Evolutionary conservation across 108 stramenopile genomes (phyloP), one percentile per base, ranked within the genome.

Genomic region (Nannochloropsis gaditana): DNA sequence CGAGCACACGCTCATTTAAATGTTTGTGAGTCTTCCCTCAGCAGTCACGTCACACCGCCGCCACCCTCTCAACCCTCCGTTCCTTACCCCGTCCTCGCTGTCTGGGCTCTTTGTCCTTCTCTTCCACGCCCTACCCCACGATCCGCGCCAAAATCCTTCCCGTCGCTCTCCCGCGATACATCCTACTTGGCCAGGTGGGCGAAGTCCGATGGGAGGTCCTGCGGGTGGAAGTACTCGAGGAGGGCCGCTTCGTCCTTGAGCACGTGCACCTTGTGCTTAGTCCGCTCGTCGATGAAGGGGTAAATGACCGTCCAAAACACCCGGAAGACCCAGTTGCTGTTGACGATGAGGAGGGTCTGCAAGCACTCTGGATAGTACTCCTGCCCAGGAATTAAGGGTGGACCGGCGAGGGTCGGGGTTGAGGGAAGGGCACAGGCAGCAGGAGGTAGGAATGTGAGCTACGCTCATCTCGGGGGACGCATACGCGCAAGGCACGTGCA

Each of bases 331-430:
- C 15, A n/a, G 6, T 73, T 73, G 59, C 59, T 73, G 59, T 73
- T 73, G 59, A 73, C 59, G 59, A 73, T 73, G 59, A 73, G 59
- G 2, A 73, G 59, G 59, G 59, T n/a, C 59, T 73, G 59, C 59
- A 73, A n/a, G 59, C 59, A 73, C 8, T 73, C 59, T n/a, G 59
- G 59, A n/a, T 73, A 73, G 59, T 73, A 73, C 19, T 73, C 59
- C 59, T 73, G 59, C 2, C 0, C 31, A 31, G 31, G 31, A 31
- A 31, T 31, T 31, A 31, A 31, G 15, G 59, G 59, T 73, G 59
- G 59, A 73, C 15, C 19, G n/a, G 59, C 3, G 5, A 73, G 59
- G 59, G 59, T 15, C 47, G 47, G 47, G 15, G 15, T 0, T 11
- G 15, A 15, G 47, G 47, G 15, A 1, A 50, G 47, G 15, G 10